phyloP scores from a whole-genome alignment of 306 rosid genomes.

The Fragaria iinumae region DNA sequence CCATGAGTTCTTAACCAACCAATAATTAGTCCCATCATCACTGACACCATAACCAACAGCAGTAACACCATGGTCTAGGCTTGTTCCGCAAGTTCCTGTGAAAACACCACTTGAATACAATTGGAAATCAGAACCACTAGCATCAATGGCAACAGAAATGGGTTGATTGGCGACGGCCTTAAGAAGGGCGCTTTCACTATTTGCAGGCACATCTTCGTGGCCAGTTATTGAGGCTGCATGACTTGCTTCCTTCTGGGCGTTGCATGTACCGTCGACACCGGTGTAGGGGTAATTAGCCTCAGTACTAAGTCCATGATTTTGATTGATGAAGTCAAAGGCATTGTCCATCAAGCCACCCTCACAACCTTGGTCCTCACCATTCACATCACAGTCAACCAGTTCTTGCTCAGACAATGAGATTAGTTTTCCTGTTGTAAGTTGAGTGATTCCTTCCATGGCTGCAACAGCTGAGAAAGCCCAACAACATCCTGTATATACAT shows the following conservation, averaged over 20 bases:
- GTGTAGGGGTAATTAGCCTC: conserved; percentile 5
- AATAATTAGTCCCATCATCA: background rate
- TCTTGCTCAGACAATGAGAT: background rate
- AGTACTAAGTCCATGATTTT: conserved; percentile 1
- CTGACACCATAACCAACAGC: background rate
- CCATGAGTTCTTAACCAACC: conserved; percentile 9
- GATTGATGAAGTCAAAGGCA: background rate
- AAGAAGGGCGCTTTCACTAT: conserved; percentile 4
- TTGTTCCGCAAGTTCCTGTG: conserved; percentile 9
- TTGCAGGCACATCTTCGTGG: conserved; percentile 3
- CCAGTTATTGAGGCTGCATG: conserved; percentile 7
- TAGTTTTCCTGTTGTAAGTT: background rate
- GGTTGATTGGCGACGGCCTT: background rate
- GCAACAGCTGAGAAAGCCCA: conserved; percentile 3
- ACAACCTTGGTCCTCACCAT: conserved; percentile 2
- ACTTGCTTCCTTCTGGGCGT: conserved; percentile 2
- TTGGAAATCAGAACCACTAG: background rate
- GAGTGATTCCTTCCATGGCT: conserved; percentile 9
- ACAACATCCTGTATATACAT: background rate
- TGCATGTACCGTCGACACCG: conserved; percentile 6
- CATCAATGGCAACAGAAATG: conserved; percentile 8
- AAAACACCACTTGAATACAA: background rate
- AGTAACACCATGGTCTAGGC: conserved; percentile 9
- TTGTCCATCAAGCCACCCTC: conserved; percentile 13
- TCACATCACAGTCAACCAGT: conserved; percentile 5